Base-by-base conservation (phyloP, 2,329 filamentous ascomycete species). In the Colletotrichum spinosum region DNA sequence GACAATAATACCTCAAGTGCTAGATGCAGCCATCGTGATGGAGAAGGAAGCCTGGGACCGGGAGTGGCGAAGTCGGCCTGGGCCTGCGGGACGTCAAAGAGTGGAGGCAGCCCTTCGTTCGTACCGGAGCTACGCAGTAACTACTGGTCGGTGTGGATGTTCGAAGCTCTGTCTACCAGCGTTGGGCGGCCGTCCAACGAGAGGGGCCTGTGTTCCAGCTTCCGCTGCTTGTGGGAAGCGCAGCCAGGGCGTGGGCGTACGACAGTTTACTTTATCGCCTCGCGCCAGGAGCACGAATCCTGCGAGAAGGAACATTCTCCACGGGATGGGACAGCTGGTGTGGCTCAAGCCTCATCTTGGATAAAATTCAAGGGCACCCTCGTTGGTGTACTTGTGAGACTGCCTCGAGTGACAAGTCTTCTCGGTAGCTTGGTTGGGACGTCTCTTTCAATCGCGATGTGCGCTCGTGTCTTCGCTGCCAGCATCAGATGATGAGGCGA, bases 271-370 rank as follows among this genome's bases (percentile, higher is more conserved):
- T 13, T 12, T 34, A 8, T 46, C 39, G 38, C 49, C 42, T 54
- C 10, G 38, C 13, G 39, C 13, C 12, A 13, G 49, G 46, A 33
- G 35, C 11, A 34, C 38, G 56, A 41, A n/a, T 48, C 17, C 33
- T 42, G 39, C 12, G 42, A 53, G 52, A 52, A 49, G n/a, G 52
- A 53, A 56, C 9, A 33, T 52, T 53, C 52, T 52, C 52, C 52
- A 52, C 17, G 37, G 10, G 48, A 53, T 49, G 46, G 46, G 52
- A 50, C 61, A 51, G 25, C 25, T 9, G 9, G 8, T 11, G 52
- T 48, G 52, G 48, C 52, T 46, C 46, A 56, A 62, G 52, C 62
- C 58, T 62, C 58, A 65, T 34, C 35, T 60, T 52, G 25, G 17
- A 13, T 54, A 8, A 3, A 13, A 15, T 25, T n/a, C 49, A 49